Percentiles rank a stretch among this genome's conserved stretches.
These are phyloP conservation scores for Stagonosporopsis tanaceti DNA, from an alignment of 2,329 filamentous ascomycete genomes.

Conservation along the genomic window DNA sequence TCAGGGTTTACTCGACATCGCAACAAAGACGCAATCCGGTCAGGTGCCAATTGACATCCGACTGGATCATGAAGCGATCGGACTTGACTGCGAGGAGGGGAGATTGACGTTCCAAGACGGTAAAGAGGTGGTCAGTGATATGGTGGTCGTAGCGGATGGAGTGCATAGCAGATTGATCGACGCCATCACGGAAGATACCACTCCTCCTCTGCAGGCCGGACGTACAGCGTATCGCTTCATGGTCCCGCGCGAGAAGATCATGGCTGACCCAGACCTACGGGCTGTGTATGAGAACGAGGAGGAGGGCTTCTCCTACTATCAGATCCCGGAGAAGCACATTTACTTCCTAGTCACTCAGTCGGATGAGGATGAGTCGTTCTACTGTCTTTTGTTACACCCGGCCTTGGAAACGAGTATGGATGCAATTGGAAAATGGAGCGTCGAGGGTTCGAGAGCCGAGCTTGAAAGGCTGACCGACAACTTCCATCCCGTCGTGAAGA, in stretches of 20 bases:
- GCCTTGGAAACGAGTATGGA: neutral
- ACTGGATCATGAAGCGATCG: neutral
- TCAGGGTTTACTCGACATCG: slow-evolving; percentile 4
- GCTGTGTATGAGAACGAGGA: slow-evolving; percentile 12
- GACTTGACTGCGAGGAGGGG: neutral
- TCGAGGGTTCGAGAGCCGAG: slow-evolving; percentile 5
- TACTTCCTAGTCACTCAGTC: slow-evolving; percentile 11
- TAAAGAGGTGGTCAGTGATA: neutral
- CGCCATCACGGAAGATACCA: neutral
- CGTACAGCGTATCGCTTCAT: slow-evolving; percentile 13
- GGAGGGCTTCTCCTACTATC: slow-evolving; percentile 11
- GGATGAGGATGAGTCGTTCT: slow-evolving; percentile 6
- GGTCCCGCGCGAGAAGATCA: slow-evolving; percentile 6
- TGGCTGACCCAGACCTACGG: slow-evolving; percentile 6
- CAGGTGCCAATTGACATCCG: slow-evolving; percentile 3
- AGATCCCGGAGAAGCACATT: slow-evolving; percentile 7
- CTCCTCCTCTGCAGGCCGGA: slow-evolving; percentile 3
- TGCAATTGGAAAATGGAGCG: slow-evolving; percentile 3
- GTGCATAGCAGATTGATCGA: slow-evolving; percentile 13
- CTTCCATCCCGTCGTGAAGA: slow-evolving; percentile 10
- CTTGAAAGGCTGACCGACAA: neutral
- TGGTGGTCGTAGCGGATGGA: slow-evolving; percentile 5
- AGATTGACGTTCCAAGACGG: neutral
- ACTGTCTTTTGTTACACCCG: slow-evolving; percentile 7
- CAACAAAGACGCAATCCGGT: neutral